Base-by-base conservation (phyloP, 2,329 filamentous ascomycete species). In the Colletotrichum coccodes region DNA sequence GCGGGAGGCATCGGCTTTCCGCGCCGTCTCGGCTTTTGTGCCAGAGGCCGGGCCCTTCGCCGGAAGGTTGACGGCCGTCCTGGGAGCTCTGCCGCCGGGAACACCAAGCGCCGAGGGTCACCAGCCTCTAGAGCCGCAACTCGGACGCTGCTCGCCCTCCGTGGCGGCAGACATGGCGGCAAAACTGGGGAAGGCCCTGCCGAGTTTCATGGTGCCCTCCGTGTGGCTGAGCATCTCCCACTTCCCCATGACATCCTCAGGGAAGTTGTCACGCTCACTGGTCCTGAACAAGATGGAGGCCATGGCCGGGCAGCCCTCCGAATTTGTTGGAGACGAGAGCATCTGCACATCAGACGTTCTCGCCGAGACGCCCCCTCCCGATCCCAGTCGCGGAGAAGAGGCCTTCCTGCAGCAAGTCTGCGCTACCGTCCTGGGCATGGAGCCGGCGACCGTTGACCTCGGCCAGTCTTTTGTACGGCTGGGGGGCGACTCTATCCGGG, bases 401-500 rank as follows among this genome's bases (percentile, higher is more conserved):
- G 21, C 36, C 14, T 18, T 38, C 18, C 3, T 57, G 1, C 53
- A 57, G 23, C 32, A 38, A 6, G 53, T 38, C 21, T 57, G 53
- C 21, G 34, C 53, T 18, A 16, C 53, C 2, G 21, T 57, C 2
- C 26, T 58, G 38, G 54, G 38, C 8, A 36, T 58, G 0, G 54
- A 58, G 6, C 54, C 54, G 54, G 38, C 38, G 4, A 6, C 18
- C 5, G 47, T 65, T n/a, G 62, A 46, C 12, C 53, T 0, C 23
- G 46, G 50, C 46, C 34, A 59, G 6, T 47, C 40, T 6, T 59
- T 65, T 34, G 38, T 65, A 21, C 36, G 28, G 9, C 56, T 60
- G 18, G 58, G 58, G 21, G 58, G 58, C 26, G 58, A 60, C 6
- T 60, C 58, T 7, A 60, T 60, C 47, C 32, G n/a, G 26, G 58